A percentile compares a stretch with the other conserved stretches of the same genome.
These are phyloP conservation scores for Fusarium nurragi DNA, from an alignment of 2,329 filamentous ascomycete species.

Conservation along the genomic window DNA sequence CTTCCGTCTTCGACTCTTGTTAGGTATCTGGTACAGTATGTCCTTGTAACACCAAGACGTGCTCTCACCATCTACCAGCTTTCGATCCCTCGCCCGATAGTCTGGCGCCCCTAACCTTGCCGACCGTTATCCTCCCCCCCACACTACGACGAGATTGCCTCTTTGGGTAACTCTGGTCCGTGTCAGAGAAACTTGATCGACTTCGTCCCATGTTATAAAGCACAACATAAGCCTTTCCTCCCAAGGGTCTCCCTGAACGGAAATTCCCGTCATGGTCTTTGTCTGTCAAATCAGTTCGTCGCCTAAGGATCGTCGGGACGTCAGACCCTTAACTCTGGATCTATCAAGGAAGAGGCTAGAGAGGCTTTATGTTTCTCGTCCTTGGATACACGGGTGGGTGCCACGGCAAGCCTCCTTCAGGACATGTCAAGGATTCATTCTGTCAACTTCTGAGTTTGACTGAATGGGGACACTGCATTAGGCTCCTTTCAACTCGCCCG, in stretches of 20 bases:
- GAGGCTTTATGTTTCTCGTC: slow-evolving; percentile 24
- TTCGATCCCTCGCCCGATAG: slow-evolving; percentile 32
- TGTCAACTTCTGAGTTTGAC: slow-evolving; percentile 19
- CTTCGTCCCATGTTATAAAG: slow-evolving; percentile 39
- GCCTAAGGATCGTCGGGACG: slow-evolving; percentile 36
- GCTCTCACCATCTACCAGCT: slow-evolving; percentile 21
- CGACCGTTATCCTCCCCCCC: slow-evolving; percentile 33
- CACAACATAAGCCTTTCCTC: slow-evolving; percentile 29
- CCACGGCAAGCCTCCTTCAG: slow-evolving; percentile 18
- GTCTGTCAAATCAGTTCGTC: slow-evolving; percentile 35
- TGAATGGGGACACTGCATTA: slow-evolving; percentile 27
- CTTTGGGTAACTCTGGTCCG: slow-evolving; percentile 41
- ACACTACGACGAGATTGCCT: slow-evolving; percentile 44
- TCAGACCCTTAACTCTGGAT: slow-evolving; percentile 39
- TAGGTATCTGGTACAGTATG: slow-evolving; percentile 17
- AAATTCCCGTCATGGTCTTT: slow-evolving; percentile 30
- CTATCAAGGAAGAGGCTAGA: slow-evolving; percentile 22
- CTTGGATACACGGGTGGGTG: slow-evolving; percentile 19
- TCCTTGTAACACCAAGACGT: not conserved
- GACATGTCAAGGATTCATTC: slow-evolving; percentile 13
- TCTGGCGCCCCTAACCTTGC: slow-evolving; percentile 31
- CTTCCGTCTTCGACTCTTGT: slow-evolving; percentile 31
- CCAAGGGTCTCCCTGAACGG: slow-evolving; percentile 30
- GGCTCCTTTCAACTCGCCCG: slow-evolving; percentile 9
- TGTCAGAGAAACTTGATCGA: slow-evolving; percentile 40